Evolutionary conservation across 179 eudicot genomes (phyloP), one percentile per base, ranked within the genome.

Genomic region (Vitellaria paradoxa): DNA sequence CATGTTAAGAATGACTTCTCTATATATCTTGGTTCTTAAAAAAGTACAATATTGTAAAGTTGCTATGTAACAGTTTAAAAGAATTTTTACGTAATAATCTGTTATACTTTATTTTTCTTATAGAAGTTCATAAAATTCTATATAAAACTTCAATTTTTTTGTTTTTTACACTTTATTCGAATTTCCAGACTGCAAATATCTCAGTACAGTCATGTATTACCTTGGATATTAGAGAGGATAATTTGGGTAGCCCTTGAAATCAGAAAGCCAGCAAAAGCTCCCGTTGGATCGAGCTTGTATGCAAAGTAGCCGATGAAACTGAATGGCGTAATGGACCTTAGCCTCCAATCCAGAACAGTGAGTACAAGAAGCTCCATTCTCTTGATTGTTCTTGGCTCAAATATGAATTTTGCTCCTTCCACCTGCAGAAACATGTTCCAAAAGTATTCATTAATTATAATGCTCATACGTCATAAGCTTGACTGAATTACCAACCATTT

Each of bases 351-450:
- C 8, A 94, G 82, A 26, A 88, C 89, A 72, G 83, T 65, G 0
- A 94, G 88, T 12, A 94, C 96, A 9, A 92, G 88, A 79, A 94
- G 82, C 78, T 94, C 98, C 98, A 94, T 94, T 73, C 88, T 86
- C 65, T 81, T 88, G 81, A 94, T 82, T 53, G 91, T 90, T 83
- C 87, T 92, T 63, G 98, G 86, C 74, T 94, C 93, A 72, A 94
- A 94, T 37, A 91, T 72, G 73, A 80, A 91, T 60, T 85, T 93
- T 26, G 94, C 82, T 70, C 88, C 91, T 84, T 90, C 93, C 49
- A 91, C 87, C 98, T 94, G 49, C 6, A 0, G 12, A 67, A 42
- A 1, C 37, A 56, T 12, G 55, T 5, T 55, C 60, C 23, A 72
- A 66, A n/a, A 46, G 3, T 50, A 1, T n/a, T 30, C 37, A 30